Evolutionary conservation across 305 asterid species (phyloP).

Genomic region (Coffea humblotiana): DNA sequence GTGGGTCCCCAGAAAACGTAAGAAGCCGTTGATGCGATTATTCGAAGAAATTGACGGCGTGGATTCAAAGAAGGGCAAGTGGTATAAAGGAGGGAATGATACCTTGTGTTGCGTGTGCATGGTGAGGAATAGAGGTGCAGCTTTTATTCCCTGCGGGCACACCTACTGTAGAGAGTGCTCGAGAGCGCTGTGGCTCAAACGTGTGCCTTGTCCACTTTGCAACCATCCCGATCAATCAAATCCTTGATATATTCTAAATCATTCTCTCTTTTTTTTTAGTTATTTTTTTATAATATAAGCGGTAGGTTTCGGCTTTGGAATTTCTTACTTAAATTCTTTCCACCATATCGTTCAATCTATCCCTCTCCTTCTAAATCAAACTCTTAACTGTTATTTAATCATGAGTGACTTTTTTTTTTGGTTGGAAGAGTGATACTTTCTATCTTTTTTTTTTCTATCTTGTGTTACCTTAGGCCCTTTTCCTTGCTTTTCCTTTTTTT

Average conservation of each 20-base stretch:
- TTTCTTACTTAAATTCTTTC: too few species aligned
- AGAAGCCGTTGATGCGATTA: slow-evolving; percentile 30
- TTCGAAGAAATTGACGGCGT: slow-evolving; percentile 33
- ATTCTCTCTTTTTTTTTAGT: neutral
- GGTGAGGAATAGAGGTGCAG: slow-evolving; percentile 39
- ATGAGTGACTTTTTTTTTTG: too few species aligned
- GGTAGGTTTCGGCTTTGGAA: too few species aligned
- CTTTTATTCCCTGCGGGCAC: slow-evolving; percentile 45
- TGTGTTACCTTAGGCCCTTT: too few species aligned
- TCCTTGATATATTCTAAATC: slow-evolving; percentile 31
- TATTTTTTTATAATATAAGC: too few species aligned
- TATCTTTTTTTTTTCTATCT: too few species aligned
- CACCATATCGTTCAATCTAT: too few species aligned
- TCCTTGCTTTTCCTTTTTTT: too few species aligned
- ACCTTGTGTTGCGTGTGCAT: slow-evolving; percentile 39
- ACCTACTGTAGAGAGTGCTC: slow-evolving; percentile 43
- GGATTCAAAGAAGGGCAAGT: slow-evolving; percentile 1
- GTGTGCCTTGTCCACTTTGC: slow-evolving; percentile 44
- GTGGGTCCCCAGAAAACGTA: too few species aligned
- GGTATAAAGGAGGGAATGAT: slow-evolving; percentile 6
- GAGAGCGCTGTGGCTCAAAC: slow-evolving; percentile 22
- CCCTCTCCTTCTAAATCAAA: neutral
- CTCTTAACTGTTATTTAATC: too few species aligned
- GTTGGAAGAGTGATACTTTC: too few species aligned
- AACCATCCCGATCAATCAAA: slow-evolving; percentile 26